phyloP scores from a whole-genome alignment of 208 protist genomes.

The Wallacemonas collosoma region DNA sequence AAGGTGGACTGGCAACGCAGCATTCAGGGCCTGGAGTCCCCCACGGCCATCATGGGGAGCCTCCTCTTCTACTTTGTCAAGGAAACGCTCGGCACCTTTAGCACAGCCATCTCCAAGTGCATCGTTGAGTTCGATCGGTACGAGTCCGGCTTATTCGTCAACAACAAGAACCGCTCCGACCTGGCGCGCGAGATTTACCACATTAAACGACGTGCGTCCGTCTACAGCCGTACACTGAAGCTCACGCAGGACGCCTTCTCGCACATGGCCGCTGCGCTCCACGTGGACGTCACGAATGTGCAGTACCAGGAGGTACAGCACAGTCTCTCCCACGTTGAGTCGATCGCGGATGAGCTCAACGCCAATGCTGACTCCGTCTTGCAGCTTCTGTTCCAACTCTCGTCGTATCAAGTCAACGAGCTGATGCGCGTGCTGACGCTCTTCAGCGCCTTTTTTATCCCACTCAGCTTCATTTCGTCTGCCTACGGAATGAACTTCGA shows the following conservation, averaged over 20 bases:
- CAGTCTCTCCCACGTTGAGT: constrained; percentile 68
- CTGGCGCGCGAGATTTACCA: constrained; percentile 79
- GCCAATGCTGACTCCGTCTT: constrained; percentile 72
- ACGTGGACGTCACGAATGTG: constrained; percentile 45
- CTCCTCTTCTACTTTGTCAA: constrained; percentile 71
- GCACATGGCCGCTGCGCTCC: constrained; percentile 49
- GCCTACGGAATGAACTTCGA: constrained; percentile 91
- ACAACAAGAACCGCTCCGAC: constrained; percentile 38
- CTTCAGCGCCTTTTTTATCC: constrained; percentile 88
- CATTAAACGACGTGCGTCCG: constrained; percentile 81
- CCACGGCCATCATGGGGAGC: constrained; percentile 24
- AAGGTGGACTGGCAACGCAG: constrained; percentile 46
- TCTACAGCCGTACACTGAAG: constrained; percentile 65
- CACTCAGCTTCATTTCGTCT: constrained; percentile 77
- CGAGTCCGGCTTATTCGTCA: constrained; percentile 69
- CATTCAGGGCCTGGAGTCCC: constrained; percentile 12
- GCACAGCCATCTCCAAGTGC: constrained; percentile 48
- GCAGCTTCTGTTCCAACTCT: constrained; percentile 79
- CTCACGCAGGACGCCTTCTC: constrained; percentile 73
- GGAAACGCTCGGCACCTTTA: constrained; percentile 68
- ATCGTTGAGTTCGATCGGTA: constrained; percentile 80
- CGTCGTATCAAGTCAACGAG: constrained; percentile 88
- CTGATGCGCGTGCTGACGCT: constrained; percentile 86
- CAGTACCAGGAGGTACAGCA: constrained; percentile 78
- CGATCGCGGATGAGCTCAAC: constrained; percentile 72